phyloP scores from a whole-genome alignment of 2,329 filamentous ascomycete species.

The Curvularia lunata region DNA sequence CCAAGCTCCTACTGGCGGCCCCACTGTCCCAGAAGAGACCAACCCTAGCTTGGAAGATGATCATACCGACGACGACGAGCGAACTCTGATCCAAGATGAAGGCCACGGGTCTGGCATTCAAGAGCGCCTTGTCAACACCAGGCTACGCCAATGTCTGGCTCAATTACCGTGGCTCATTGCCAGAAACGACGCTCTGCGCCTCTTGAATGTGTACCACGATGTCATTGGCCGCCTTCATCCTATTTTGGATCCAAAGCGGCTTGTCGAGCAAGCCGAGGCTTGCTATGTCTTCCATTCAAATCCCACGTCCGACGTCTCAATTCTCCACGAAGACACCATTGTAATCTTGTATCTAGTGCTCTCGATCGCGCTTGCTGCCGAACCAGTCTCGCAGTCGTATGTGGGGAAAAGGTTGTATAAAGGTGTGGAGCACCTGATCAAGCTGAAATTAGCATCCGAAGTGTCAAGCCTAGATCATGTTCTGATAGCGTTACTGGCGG shows the following conservation, averaged over 20 bases:
- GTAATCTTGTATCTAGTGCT: not conserved
- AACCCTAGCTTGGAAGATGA: not conserved
- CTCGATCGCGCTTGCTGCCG: not conserved
- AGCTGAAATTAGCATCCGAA: conserved; percentile 2
- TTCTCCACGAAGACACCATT: conserved; percentile 1
- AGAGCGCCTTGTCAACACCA: conserved; percentile 1
- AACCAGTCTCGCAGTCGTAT: not conserved
- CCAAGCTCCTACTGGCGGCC: not conserved
- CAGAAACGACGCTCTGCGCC: not conserved
- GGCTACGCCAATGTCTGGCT: conserved; percentile 1
- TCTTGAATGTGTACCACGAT: not conserved
- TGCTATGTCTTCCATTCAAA: not conserved
- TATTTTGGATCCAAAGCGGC: conserved; percentile 2
- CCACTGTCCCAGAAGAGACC: not conserved
- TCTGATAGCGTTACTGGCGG: not conserved
- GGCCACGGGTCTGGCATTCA: not conserved
- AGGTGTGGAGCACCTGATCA: not conserved
- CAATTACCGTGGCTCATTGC: conserved; percentile 1
- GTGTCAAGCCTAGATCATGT: conserved; percentile 1
- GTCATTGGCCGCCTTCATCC: conserved; percentile 2
- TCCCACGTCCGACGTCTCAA: not conserved
- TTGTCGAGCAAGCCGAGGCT: conserved; percentile 1
- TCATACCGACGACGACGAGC: not conserved
- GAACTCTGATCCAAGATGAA: not conserved
- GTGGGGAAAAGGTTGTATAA: not conserved